These are phyloP conservation scores for Aquilaria sinensis DNA, from an alignment of 345 rosid species.

Conservation along the genomic window DNA sequence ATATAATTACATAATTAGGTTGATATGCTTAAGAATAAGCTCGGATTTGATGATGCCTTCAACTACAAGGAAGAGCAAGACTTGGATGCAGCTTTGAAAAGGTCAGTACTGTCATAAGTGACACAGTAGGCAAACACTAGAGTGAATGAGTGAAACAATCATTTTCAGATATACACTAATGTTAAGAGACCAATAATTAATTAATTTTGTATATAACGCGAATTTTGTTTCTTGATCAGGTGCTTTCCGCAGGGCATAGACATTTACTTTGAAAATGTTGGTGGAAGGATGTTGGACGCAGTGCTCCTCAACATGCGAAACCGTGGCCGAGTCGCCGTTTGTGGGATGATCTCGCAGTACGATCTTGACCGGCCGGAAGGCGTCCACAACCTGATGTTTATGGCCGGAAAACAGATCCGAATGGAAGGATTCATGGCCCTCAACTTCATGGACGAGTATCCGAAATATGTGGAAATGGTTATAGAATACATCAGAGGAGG, in stretches of 20 bases:
- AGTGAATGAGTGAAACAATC: no score
- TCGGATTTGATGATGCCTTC: conserved; percentile 2
- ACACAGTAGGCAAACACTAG: no score
- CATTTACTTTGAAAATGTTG: conserved; percentile 48
- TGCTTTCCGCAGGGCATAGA: conserved; percentile 35
- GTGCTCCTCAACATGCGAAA: conserved; percentile 37
- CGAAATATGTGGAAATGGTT: conserved; percentile 29
- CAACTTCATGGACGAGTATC: conserved; percentile 24
- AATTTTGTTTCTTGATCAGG: background rate
- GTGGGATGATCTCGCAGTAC: conserved; percentile 54
- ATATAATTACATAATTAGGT: conserved; percentile 1
- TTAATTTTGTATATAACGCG: no score
- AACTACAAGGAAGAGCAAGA: background rate
- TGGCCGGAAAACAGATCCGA: conserved; percentile 23
- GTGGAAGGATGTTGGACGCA: conserved; percentile 46
- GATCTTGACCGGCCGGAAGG: conserved; percentile 30
- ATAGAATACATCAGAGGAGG: conserved; percentile 33
- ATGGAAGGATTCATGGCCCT: conserved; percentile 29
- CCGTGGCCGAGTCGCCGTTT: conserved; percentile 33
- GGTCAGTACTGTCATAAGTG: background rate
- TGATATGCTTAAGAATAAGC: background rate
- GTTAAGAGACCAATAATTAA: no score
- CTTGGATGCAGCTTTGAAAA: conserved; percentile 1
- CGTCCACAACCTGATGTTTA: conserved; percentile 18
- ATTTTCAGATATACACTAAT: no score